These are phyloP conservation scores for Suillus decipiens DNA, from an alignment of 768 basidiomycete species.

Conservation along the genomic window DNA sequence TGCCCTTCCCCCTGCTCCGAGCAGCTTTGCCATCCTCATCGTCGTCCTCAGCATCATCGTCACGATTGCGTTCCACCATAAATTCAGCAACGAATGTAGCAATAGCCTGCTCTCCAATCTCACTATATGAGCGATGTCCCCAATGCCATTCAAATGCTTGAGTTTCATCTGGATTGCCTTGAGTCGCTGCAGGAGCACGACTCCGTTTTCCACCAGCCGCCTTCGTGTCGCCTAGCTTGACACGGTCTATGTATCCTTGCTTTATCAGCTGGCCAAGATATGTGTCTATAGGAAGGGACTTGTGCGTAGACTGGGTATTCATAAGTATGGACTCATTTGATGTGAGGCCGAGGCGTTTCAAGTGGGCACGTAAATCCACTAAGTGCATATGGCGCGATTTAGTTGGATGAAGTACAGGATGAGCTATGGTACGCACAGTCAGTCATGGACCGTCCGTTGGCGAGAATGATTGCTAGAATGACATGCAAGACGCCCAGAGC, in stretches of 20 bases:
- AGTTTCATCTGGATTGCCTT: slow-evolving; percentile 33
- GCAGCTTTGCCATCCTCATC: slow-evolving; percentile 27
- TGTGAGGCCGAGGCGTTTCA: slow-evolving; percentile 70
- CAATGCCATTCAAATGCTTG: slow-evolving; percentile 76
- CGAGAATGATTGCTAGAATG: slow-evolving; percentile 82
- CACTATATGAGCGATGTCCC: slow-evolving; percentile 78
- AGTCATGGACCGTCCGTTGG: slow-evolving; percentile 68
- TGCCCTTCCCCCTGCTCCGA: slow-evolving; percentile 20
- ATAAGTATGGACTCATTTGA: slow-evolving; percentile 50
- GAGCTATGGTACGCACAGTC: slow-evolving; percentile 55
- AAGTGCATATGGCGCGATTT: background rate
- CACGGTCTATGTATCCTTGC: slow-evolving; percentile 80
- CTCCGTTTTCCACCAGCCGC: slow-evolving; percentile 51
- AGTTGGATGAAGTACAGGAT: background rate
- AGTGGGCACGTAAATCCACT: slow-evolving; percentile 74
- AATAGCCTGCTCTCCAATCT: slow-evolving; percentile 79
- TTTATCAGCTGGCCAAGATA: slow-evolving; percentile 65
- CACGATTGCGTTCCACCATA: slow-evolving; percentile 53
- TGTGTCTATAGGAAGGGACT: slow-evolving; percentile 56
- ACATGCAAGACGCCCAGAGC: slow-evolving; percentile 76
- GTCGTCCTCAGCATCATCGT: slow-evolving; percentile 32
- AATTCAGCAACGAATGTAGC: slow-evolving; percentile 80
- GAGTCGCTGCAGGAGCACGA: slow-evolving; percentile 45
- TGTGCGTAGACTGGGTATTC: slow-evolving; percentile 50
- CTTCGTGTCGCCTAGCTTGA: slow-evolving; percentile 51